Evolutionary conservation across 2,329 filamentous ascomycete genomes (phyloP).

Genomic region (Aspergillus sclerotialis): DNA sequence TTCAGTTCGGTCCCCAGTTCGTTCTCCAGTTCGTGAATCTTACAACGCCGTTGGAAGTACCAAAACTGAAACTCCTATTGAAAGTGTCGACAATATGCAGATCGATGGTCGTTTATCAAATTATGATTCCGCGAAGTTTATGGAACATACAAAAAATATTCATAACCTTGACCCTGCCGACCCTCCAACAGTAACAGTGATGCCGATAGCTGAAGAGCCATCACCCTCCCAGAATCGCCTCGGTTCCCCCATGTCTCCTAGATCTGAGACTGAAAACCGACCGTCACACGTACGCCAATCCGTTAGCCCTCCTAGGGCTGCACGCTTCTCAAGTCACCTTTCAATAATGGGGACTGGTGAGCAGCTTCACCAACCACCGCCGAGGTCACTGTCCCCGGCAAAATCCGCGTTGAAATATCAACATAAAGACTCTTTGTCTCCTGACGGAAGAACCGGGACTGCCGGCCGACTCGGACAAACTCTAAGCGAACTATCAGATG

Average conservation of each 20-base stretch:
- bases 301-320: slow-evolving; percentile 48
- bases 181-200: slow-evolving; percentile 4
- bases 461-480: slow-evolving; percentile 23
- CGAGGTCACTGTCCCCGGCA: slow-evolving; percentile 53
- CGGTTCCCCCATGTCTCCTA: slow-evolving; percentile 14
- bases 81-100: background rate
- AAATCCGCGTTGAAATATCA: slow-evolving; percentile 57
- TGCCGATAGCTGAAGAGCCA: slow-evolving; percentile 8
- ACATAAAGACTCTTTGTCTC: slow-evolving; percentile 36
- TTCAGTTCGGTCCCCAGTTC: too few relatives aligned
- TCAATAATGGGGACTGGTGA: slow-evolving; percentile 41
- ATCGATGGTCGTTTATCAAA: background rate
- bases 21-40: slow-evolving; percentile 32
- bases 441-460: slow-evolving; percentile 20
- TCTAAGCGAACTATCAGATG: slow-evolving; percentile 52
- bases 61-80: slow-evolving; percentile 10
- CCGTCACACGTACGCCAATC: slow-evolving; percentile 29
- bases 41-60: slow-evolving; percentile 30
- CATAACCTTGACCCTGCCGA: background rate
- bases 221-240: slow-evolving; percentile 10
- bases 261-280: slow-evolving; percentile 8
- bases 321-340: slow-evolving; percentile 51
- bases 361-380: slow-evolving; percentile 50
- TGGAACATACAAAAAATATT: background rate
- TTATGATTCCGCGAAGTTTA: background rate